phyloP scores from a whole-genome alignment of 2,329 filamentous ascomycete species.

The Fusarium scirpi region DNA sequence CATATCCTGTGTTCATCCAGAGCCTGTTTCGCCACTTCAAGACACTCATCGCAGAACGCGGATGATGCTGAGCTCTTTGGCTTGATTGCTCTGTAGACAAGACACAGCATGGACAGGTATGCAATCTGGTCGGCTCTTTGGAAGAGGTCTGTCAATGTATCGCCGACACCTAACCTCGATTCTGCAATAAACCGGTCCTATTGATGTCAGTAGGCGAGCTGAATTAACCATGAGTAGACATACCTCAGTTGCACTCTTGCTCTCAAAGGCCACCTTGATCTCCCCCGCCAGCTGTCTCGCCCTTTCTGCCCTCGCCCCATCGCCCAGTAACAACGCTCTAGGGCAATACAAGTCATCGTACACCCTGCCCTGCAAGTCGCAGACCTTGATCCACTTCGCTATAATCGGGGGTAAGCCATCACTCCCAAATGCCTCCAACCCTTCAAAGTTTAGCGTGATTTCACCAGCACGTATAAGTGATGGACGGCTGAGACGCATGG shows the following conservation, averaged over 20 bases:
- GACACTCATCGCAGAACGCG: conserved; percentile 7
- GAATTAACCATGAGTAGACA: background rate
- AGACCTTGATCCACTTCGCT: conserved; percentile 1
- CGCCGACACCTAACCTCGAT: background rate
- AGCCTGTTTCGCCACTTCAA: background rate
- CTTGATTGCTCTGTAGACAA: background rate
- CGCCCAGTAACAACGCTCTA: background rate
- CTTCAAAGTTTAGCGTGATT: conserved; percentile 1
- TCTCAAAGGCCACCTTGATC: background rate
- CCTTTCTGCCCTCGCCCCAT: background rate
- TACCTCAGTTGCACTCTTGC: background rate
- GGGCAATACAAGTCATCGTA: conserved; percentile 13
- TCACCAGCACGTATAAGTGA: conserved; percentile 4
- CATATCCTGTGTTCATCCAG: conserved; percentile 6
- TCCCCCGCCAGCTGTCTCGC: background rate
- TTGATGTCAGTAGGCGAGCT: accelerated
- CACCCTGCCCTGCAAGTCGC: background rate
- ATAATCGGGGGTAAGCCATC: background rate
- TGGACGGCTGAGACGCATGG: conserved; percentile 2
- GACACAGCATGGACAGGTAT: conserved; percentile 8
- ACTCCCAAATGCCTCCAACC: background rate
- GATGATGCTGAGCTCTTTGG: background rate
- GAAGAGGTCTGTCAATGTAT: background rate
- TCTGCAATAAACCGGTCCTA: background rate
- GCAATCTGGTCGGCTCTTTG: conserved; percentile 5